Evolutionary conservation across 331 rosid species (phyloP), one percentile per base, ranked within the genome.

Genomic region (Stylosanthes scabra): DNA sequence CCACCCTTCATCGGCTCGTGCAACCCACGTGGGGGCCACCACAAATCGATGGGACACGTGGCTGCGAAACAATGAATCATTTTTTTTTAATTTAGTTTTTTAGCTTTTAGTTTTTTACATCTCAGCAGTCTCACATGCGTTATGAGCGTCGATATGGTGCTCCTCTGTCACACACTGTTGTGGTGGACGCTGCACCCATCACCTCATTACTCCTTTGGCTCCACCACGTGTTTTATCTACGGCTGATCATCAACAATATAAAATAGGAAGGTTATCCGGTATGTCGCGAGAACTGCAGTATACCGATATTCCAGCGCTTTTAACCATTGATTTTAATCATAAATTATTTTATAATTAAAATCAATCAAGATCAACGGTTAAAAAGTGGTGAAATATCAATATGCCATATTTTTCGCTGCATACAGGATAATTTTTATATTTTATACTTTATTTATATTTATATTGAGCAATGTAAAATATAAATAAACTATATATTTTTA

Each of bases 161-260:
- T 66, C 7, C 80, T 55, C 82, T 77, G 85, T 66, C 83, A 74
- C 80, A 73, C 80, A 70, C 50, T 66, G 13, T 56, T 70, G 68
- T 51, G 63, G 85, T 65, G 79, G 72, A 40, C 71, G 64, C 6
- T 74, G 14, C 80, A 47, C 74, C 83, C 82, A 64, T 47, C 9
- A 45, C 66, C 42, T 52, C 34, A 58, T 54, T 9, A 9, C 55
- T 74, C 16, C 13, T 20, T 12, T 14, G 64, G 71, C 78, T 74
- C 81, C 82, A 52, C 84, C 76, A 51, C 50, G 57, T 51, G 72
- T 28, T 16, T 63, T 5, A 10, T 64, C 40, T 52, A 41, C 66
- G 64, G 11, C 49, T 70, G 39, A 34, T 20, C 65, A 64, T 11
- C 78, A 9, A 6, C 20, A 66, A 51, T 41, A n/a, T n/a, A n/a